Evolutionary conservation across 106 monocot species (phyloP).

Genomic region (Allium sativum): DNA sequence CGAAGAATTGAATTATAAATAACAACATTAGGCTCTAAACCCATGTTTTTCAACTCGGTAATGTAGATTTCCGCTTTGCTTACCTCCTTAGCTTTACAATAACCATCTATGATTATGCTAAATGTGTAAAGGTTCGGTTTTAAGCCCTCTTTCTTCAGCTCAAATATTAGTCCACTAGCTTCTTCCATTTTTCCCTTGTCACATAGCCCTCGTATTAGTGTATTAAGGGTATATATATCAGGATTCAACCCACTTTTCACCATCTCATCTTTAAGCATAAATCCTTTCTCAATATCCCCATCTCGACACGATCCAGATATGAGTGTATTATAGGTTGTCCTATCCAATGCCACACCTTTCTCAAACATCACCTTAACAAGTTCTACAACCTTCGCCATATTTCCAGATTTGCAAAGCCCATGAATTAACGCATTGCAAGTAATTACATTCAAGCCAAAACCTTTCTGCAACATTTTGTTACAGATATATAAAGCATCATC

Average conservation of each 20-base stretch:
- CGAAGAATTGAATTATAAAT: constrained; percentile 76
- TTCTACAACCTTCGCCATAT: constrained; percentile 37
- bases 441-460: constrained; percentile 31
- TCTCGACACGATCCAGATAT: constrained; percentile 68
- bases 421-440: constrained; percentile 74
- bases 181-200: constrained; percentile 58
- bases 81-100: constrained; percentile 58
- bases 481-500: constrained; percentile 50
- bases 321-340: constrained; percentile 55
- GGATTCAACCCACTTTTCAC: constrained; percentile 56
- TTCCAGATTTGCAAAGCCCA: constrained; percentile 49
- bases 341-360: constrained; percentile 46
- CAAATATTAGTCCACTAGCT: constrained; percentile 28
- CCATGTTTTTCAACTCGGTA: constrained; percentile 36
- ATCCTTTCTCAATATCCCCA: constrained; percentile 44
- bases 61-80: constrained; percentile 48
- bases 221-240: constrained; percentile 64
- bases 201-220: constrained; percentile 57
- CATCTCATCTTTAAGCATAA: constrained; percentile 62
- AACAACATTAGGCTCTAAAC: constrained; percentile 49
- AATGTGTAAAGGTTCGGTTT: constrained; percentile 44
- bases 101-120: constrained; percentile 68
- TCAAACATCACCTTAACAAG: constrained; percentile 44
- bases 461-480: constrained; percentile 44
- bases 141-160: constrained; percentile 36